Percentiles rank a stretch among this genome's conserved stretches.
Evolutionary conservation across 805 yeast genomes (phyloP).

Genomic region (Candida boleticola): DNA sequence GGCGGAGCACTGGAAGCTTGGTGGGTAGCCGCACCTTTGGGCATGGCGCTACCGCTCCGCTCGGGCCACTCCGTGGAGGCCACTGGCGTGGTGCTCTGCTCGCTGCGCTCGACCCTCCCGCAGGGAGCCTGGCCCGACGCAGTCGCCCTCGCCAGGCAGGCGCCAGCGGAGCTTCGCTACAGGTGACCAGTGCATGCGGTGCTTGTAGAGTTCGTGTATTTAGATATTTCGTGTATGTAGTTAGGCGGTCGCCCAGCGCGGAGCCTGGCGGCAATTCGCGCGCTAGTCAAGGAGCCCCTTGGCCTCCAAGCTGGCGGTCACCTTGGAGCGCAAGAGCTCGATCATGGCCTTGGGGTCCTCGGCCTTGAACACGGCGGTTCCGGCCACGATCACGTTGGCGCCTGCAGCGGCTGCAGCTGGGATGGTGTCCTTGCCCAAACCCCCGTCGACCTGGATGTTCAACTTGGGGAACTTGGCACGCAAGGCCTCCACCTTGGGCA

Average conservation of each 20-base stretch:
- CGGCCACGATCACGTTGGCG: conserved; percentile 97
- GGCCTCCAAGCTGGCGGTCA: conserved; percentile 45
- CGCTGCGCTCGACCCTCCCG: too few relatives aligned
- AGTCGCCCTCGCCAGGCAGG: neutral
- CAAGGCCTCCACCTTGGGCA: conserved; percentile 86
- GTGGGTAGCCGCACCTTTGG: too few relatives aligned
- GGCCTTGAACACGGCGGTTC: conserved; percentile 90
- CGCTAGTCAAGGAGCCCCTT: conserved; percentile 36
- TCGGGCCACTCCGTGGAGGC: too few relatives aligned
- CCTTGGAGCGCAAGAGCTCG: conserved; percentile 60
- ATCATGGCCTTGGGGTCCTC: conserved; percentile 76
- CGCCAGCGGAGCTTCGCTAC: too few relatives aligned
- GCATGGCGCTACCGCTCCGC: too few relatives aligned
- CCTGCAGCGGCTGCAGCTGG: conserved; percentile 93
- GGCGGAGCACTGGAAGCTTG: too few relatives aligned
- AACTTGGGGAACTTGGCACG: conserved; percentile 72
- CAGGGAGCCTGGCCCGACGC: neutral
- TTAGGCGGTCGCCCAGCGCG: too few relatives aligned
- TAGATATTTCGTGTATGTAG: too few relatives aligned
- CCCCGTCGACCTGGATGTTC: conserved; percentile 96
- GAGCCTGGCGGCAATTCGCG: too few relatives aligned
- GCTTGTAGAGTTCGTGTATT: neutral
- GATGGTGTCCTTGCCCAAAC: conserved; percentile 82
- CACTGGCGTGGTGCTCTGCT: too few relatives aligned
- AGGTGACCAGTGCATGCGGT: too few relatives aligned